phyloP scores from a whole-genome alignment of 164 flowering plant genomes.

The Liquidambar formosana region DNA sequence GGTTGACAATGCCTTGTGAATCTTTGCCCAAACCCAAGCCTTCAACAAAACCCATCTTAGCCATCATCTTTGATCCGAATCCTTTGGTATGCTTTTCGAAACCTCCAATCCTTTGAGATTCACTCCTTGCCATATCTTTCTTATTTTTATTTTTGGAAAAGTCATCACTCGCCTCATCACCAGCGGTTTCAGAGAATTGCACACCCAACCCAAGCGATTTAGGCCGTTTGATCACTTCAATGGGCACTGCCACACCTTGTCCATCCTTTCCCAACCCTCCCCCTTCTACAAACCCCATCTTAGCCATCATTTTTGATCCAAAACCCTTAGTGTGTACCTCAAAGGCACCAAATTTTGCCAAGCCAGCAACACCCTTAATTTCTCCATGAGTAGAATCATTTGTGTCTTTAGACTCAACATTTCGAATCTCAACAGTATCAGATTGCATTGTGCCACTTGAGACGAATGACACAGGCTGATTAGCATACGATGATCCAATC shows the following conservation, averaged over 20 bases:
- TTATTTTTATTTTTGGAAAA: slow-evolving; percentile 6
- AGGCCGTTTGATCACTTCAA: slow-evolving; percentile 75
- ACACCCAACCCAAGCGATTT: slow-evolving; percentile 87
- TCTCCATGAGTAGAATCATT: slow-evolving; percentile 12
- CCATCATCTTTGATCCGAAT: slow-evolving; percentile 84
- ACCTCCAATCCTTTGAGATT: slow-evolving; percentile 34
- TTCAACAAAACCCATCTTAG: slow-evolving; percentile 75
- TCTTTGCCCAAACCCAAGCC: slow-evolving; percentile 70
- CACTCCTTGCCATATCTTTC: slow-evolving; percentile 4
- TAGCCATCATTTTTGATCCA: slow-evolving; percentile 93
- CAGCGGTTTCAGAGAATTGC: slow-evolving; percentile 36
- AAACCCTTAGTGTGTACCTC: slow-evolving; percentile 94
- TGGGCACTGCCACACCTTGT: slow-evolving; percentile 63
- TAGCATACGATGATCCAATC: slow-evolving; percentile 36
- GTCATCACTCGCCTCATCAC: slow-evolving; percentile 6
- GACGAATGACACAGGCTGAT: slow-evolving; percentile 79
- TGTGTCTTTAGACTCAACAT: slow-evolving; percentile 14
- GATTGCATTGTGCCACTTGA: slow-evolving; percentile 67
- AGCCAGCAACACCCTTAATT: slow-evolving; percentile 17
- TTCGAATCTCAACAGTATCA: slow-evolving; percentile 35
- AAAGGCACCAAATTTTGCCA: slow-evolving; percentile 55
- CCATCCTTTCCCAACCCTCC: slow-evolving; percentile 82
- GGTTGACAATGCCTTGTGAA: slow-evolving; percentile 68
- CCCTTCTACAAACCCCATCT: slow-evolving; percentile 86
- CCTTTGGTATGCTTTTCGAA: slow-evolving; percentile 83